Conservation (phyloP, 257 asterid species). For the Eucommia ulmoides region DNA sequence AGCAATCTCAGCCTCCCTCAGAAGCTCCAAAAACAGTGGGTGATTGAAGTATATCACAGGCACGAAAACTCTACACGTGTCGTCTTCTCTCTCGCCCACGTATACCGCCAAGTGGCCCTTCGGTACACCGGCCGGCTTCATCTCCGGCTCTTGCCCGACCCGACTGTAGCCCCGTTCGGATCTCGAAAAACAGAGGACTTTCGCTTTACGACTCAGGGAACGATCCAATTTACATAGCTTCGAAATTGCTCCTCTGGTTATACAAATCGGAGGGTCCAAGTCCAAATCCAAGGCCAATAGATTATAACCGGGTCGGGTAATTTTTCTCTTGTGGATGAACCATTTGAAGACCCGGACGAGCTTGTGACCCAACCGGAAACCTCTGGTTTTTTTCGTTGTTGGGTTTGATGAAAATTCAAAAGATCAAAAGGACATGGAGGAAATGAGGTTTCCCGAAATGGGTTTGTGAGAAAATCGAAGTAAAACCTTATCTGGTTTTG, state of each 20-base stretch:
- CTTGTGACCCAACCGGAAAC: slow-evolving; percentile 31
- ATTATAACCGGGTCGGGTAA: slow-evolving; percentile 5
- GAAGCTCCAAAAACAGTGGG: slow-evolving; percentile 43
- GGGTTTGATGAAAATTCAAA: slow-evolving; percentile 4
- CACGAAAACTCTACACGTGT: slow-evolving; percentile 46
- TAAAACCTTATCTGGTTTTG: too few species aligned
- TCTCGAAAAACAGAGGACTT: slow-evolving; percentile 10
- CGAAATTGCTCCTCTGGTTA: slow-evolving; percentile 13
- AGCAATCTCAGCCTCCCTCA: slow-evolving; percentile 43
- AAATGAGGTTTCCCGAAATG: too few species aligned
- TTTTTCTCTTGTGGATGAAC: slow-evolving; percentile 19
- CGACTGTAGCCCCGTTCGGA: slow-evolving; percentile 20
- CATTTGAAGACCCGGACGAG: slow-evolving; percentile 27
- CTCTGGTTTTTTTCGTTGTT: slow-evolving; percentile 30
- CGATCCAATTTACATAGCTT: slow-evolving; percentile 24
- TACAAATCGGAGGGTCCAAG: slow-evolving; percentile 8
- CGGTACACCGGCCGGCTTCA: slow-evolving; percentile 17
- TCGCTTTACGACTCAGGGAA: slow-evolving; percentile 14
- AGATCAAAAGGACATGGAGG: too few species aligned
- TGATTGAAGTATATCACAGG: slow-evolving; percentile 58
- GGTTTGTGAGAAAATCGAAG: too few species aligned
- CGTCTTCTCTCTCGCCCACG: slow-evolving; percentile 40
- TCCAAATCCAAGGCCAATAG: too few species aligned
- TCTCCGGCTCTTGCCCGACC: slow-evolving; percentile 22
- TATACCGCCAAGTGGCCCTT: slow-evolving; percentile 61